Conservation (phyloP, 306 rosid genomes). For the Sechiopsis laciniata region DNA sequence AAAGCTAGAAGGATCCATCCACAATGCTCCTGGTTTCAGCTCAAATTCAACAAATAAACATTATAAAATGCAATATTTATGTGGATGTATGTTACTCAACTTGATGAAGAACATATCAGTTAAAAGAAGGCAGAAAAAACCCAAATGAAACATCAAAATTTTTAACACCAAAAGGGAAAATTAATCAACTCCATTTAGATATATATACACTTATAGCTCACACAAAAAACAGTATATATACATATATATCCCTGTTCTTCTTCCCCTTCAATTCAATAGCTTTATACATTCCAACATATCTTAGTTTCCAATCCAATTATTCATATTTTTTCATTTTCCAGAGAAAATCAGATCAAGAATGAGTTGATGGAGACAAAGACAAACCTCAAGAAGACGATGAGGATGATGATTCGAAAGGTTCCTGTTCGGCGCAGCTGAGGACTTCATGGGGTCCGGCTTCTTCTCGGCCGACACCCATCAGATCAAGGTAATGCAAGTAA, state of each 20-base stretch:
- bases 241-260: background rate
- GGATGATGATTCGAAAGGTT: constrained; percentile 46
- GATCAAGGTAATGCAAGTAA: constrained; percentile 67
- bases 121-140: background rate
- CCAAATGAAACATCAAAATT: background rate
- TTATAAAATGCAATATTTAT: no score
- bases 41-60: no score
- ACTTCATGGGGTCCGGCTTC: constrained; percentile 60
- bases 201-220: background rate
- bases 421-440: constrained; percentile 59
- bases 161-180: background rate
- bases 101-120: background rate
- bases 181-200: background rate
- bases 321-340: background rate
- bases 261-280: constrained; percentile 11
- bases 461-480: constrained; percentile 69
- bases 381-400: constrained; percentile 39
- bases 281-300: constrained; percentile 11
- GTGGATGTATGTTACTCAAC: background rate
- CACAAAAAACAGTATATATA: no score
- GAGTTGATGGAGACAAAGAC: background rate
- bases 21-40: constrained; percentile 45
- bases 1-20: constrained; percentile 64
- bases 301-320: constrained; percentile 6
- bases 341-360: constrained; percentile 11